Percentiles rank a stretch among this genome's conserved stretches.
phyloP scores from a whole-genome alignment of 805 yeast species.

The Wickerhamomyces mucosus region DNA sequence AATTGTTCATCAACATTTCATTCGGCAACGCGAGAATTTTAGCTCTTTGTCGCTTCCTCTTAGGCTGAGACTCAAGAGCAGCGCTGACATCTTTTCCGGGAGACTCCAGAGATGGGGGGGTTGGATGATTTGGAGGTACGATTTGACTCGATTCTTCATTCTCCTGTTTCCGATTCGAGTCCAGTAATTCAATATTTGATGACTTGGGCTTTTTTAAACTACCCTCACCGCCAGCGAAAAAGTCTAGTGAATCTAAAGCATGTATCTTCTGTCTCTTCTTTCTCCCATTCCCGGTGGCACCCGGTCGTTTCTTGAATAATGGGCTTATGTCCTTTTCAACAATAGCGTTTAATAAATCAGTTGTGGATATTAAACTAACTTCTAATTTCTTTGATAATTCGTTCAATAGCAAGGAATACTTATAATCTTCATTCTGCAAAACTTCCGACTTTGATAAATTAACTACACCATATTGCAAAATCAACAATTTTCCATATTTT shows the following conservation, averaged over 20 bases:
- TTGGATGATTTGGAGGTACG: neutral
- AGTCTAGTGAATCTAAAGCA: slow-evolving; percentile 26
- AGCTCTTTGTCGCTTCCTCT: neutral
- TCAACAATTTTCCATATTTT: too few relatives aligned
- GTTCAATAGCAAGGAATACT: neutral
- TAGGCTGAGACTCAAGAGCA: too few relatives aligned
- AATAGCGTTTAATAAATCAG: neutral
- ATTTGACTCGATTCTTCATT: slow-evolving; percentile 1
- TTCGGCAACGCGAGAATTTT: neutral
- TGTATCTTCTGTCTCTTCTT: slow-evolving; percentile 15
- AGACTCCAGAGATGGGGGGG: neutral
- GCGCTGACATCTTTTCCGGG: neutral
- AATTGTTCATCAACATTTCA: neutral
- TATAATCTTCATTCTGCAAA: neutral
- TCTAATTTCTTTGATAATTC: neutral
- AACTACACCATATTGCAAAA: too few relatives aligned
- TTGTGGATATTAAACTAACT: neutral
- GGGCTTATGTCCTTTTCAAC: neutral
- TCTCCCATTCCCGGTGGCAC: slow-evolving; percentile 1
- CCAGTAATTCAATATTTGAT: neutral
- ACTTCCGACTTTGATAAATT: too few relatives aligned
- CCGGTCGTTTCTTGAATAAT: neutral
- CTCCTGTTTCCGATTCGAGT: neutral
- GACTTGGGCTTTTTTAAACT: neutral
- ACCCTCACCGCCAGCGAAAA: slow-evolving; percentile 33